Base-by-base conservation (phyloP, 1,284 basidiomycete species). In the Trichosporon coremiiforme region DNA sequence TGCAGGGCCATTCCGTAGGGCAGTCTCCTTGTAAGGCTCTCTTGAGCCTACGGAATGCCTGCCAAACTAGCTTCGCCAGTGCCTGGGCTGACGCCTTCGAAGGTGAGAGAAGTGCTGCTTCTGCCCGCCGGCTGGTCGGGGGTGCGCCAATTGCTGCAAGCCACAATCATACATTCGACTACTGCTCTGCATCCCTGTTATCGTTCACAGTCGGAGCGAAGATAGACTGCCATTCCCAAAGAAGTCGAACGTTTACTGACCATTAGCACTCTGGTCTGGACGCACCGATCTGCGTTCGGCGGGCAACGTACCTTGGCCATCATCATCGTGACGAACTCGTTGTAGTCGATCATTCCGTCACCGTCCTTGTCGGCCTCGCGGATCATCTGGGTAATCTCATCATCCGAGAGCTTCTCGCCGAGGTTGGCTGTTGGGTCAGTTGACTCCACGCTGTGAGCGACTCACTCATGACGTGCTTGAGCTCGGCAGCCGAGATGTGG, bases 341-440 rank as follows among this genome's bases (percentile, higher is more conserved):
- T 80, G 79, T 85, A 85, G 78, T 85, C 82, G 70, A 82, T 82
- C 79, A 81, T 79, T 64, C 79, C 79, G 68, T 80, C 79, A 60
- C 78, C 95, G 80, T 98, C 95, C 66, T 94, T 89, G 84, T 99
- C 96, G 68, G 96, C 96, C 85, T 98, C 96, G 70, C 94, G 89
- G 83, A 99, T 98, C 96, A 99, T 98, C 86, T 97, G 94, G 77
- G 95, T 92, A 72, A 98, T 93, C 85, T 98, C 96, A 45, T 85
- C 88, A 78, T 98, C 94, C 17, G 93, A 90, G 69, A 98, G 86
- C 84, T 95, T 95, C 86, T 98, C 95, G 73, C 92, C 93, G 89
- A 86, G 80, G 80, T 85, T 85, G 77, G 84, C 83, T 84, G 65
- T 9, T 1, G 4, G 6, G 47, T 66, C 29, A 68, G 67, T 38